These are phyloP conservation scores for Chaetomiaceae sp. DNA, from an alignment of 2,329 filamentous ascomycete species.

Conservation along the genomic window DNA sequence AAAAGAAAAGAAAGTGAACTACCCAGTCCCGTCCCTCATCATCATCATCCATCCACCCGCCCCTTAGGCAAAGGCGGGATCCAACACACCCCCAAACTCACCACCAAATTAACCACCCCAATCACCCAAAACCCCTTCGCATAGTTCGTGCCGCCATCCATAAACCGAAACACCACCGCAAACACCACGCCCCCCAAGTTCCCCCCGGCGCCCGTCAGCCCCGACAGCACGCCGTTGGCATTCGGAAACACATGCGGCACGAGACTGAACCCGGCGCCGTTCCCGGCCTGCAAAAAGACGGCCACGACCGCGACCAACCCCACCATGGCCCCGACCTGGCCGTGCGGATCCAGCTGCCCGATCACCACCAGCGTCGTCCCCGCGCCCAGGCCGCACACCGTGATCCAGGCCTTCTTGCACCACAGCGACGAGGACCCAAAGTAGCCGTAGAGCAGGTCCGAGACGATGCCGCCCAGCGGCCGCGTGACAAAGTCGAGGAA, in stretches of 20 bases:
- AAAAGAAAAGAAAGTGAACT: background rate
- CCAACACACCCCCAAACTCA: conserved; percentile 62
- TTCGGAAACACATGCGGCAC: conserved; percentile 81
- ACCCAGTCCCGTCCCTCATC: too few species aligned
- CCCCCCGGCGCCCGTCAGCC: conserved; percentile 71
- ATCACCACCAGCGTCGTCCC: conserved; percentile 59
- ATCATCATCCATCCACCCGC: conserved; percentile 44
- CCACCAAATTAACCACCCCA: conserved; percentile 65
- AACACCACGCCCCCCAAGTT: conserved; percentile 85
- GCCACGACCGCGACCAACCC: conserved; percentile 73
- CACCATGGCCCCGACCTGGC: conserved; percentile 58
- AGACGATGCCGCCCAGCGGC: conserved; percentile 58
- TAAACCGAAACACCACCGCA: conserved; percentile 76
- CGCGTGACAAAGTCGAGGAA: conserved; percentile 67
- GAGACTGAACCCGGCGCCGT: conserved; percentile 81
- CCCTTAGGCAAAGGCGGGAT: conserved; percentile 52
- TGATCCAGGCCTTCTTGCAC: conserved; percentile 54
- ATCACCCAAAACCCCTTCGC: conserved; percentile 75
- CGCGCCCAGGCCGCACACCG: conserved; percentile 57
- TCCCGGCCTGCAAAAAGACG: conserved; percentile 78
- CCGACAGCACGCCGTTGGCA: conserved; percentile 75
- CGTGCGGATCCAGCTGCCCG: conserved; percentile 59
- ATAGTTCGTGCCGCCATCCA: conserved; percentile 59
- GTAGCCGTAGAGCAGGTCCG: conserved; percentile 47
- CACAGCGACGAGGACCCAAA: conserved; percentile 32